Conservation (phyloP, 495 filamentous ascomycete species). For the Hyphodiscus hymeniophilus region DNA sequence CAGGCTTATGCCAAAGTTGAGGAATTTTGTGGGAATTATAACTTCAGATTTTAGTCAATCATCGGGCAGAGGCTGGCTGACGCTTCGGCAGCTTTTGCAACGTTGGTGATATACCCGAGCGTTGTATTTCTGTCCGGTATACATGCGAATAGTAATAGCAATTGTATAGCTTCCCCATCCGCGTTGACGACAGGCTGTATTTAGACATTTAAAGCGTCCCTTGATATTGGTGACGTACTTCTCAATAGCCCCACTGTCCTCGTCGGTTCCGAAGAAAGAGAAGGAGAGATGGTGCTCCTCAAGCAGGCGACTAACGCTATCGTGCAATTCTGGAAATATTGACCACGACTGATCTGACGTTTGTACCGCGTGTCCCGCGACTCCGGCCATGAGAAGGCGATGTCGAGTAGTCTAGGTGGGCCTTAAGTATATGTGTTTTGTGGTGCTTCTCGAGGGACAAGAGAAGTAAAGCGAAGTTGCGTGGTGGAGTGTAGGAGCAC, state of each 20-base stretch:
- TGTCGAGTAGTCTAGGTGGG: too few species aligned
- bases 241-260: conserved; percentile 12
- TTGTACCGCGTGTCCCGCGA: too few species aligned
- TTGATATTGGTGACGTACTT: conserved; percentile 28
- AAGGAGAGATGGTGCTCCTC: conserved; percentile 25
- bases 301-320: conserved; percentile 30
- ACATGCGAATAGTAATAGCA: conserved; percentile 37
- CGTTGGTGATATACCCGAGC: conserved; percentile 39
- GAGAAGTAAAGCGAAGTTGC: too few species aligned
- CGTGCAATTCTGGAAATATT: conserved; percentile 31
- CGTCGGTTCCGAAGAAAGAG: conserved; percentile 13
- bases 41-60: too few species aligned
- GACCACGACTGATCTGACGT: too few species aligned
- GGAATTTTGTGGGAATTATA: too few species aligned
- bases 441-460: too few species aligned
- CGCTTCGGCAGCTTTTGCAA: conserved; percentile 28
- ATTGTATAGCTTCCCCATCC: conserved; percentile 36
- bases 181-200: conserved; percentile 17
- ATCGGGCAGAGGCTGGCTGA: conserved; percentile 30
- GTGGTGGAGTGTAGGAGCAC: too few species aligned
- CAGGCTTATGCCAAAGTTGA: too few species aligned
- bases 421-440: too few species aligned
- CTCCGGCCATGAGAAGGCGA: too few species aligned
- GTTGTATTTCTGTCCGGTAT: conserved; percentile 32
- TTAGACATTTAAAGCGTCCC: conserved; percentile 30